phyloP scores from a whole-genome alignment of 257 asterid species.

The Sherardia arvensis region DNA sequence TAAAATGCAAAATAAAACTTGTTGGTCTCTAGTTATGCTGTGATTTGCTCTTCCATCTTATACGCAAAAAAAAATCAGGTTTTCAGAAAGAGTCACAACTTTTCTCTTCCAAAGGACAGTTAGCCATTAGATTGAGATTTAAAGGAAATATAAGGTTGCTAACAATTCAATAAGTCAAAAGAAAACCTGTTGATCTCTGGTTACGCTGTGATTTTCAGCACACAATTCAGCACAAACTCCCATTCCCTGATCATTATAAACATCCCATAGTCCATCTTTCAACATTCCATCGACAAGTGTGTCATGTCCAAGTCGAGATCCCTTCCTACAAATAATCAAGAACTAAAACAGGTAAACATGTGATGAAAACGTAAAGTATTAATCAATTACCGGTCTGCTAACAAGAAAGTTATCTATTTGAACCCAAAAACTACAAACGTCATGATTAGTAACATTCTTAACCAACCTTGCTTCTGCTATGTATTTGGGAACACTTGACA shows the following conservation, averaged over 20 bases:
- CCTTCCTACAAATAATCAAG: constrained; percentile 47
- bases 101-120: no score
- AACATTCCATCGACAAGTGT: constrained; percentile 97
- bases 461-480: constrained; percentile 88
- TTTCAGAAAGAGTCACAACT: no score
- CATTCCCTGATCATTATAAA: constrained; percentile 84
- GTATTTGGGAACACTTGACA: constrained; percentile 97
- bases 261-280: constrained; percentile 98
- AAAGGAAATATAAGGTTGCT: no score
- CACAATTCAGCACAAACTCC: constrained; percentile 98
- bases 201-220: constrained; percentile 64
- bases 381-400: background rate
- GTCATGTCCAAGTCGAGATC: constrained; percentile 96
- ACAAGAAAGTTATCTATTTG: background rate
- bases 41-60: no score
- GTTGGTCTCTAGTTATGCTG: no score
- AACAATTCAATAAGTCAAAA: background rate
- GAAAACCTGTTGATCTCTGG: constrained; percentile 93
- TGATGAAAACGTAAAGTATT: background rate
- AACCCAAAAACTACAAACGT: background rate
- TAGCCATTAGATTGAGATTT: no score
- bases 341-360: constrained; percentile 7
- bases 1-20: no score
- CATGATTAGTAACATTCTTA: background rate
- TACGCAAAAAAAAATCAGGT: no score